Evolutionary conservation across 805 yeast species (phyloP).

Genomic region (Lipomyces chichibuensis): DNA sequence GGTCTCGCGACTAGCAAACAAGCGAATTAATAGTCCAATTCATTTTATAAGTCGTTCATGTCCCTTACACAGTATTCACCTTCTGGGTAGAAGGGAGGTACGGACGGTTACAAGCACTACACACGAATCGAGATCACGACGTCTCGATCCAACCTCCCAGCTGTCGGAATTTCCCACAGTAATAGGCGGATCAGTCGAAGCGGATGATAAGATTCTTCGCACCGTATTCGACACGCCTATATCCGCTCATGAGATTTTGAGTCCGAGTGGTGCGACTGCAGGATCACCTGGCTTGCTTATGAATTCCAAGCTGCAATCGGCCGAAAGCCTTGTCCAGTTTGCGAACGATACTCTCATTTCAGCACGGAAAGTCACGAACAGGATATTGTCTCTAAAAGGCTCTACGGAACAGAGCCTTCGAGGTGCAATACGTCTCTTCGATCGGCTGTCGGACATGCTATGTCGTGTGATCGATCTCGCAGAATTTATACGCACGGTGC

Average conservation of each 20-base stretch:
- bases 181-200: conserved; percentile 6
- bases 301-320: conserved; percentile 68
- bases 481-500: conserved; percentile 81
- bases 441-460: conserved; percentile 80
- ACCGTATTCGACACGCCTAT: conserved; percentile 34
- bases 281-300: conserved; percentile 63
- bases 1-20: not conserved
- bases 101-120: not conserved
- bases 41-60: not conserved
- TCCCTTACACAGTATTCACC: not conserved
- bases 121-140: not conserved
- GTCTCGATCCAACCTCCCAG: not conserved
- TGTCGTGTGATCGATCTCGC: conserved; percentile 94
- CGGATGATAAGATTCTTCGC: conserved; percentile 37
- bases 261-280: conserved; percentile 1
- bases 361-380: conserved; percentile 64
- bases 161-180: not conserved
- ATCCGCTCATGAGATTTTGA: conserved; percentile 28
- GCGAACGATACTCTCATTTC: conserved; percentile 62
- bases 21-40: not conserved
- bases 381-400: conserved; percentile 53
- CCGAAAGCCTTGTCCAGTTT: conserved; percentile 71
- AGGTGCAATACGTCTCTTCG: conserved; percentile 66
- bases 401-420: conserved; percentile 48
- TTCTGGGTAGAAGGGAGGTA: not conserved